A percentile compares a stretch with the other conserved stretches of the same genome.
Conservation (phyloP, 768 basidiomycete species). For the Mycena rosella region DNA sequence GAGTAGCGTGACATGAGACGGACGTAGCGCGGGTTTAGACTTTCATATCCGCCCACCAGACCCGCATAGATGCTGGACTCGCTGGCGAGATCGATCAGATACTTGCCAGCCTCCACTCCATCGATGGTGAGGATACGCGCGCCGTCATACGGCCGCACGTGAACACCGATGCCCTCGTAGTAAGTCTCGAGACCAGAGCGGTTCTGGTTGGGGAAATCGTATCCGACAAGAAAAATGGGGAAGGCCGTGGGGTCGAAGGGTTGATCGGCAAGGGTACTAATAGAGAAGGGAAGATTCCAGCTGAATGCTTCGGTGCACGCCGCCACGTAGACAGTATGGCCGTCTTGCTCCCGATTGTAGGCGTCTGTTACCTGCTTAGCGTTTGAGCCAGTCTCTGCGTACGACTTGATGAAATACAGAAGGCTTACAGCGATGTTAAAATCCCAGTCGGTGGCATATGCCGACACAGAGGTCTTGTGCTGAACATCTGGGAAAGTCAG, state of each 20-base stretch:
- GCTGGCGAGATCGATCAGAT: conserved; percentile 25
- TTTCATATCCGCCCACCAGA: conserved; percentile 27
- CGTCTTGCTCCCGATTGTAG: conserved; percentile 35
- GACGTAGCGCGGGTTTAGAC: conserved; percentile 23
- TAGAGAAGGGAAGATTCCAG: conserved; percentile 38
- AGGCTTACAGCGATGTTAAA: conserved; percentile 35
- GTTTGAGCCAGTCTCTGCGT: too few relatives aligned
- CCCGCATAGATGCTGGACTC: conserved; percentile 31
- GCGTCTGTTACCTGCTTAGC: conserved; percentile 30
- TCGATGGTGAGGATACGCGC: conserved; percentile 28
- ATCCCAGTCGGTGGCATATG: conserved; percentile 32
- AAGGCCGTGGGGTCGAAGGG: conserved; percentile 26
- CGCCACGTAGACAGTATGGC: conserved; percentile 33
- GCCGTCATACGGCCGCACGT: conserved; percentile 30
- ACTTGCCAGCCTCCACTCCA: conserved; percentile 27
- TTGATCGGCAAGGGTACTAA: conserved; percentile 29
- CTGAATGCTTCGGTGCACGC: conserved; percentile 33
- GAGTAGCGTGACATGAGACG: conserved; percentile 34
- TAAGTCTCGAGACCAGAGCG: conserved; percentile 32
- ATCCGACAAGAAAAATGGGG: conserved; percentile 31
- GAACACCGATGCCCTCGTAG: conserved; percentile 26
- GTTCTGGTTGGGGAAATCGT: conserved; percentile 33
- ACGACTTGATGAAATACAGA: not conserved
- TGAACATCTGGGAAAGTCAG: conserved; percentile 6
- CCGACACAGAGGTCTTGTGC: conserved; percentile 4